Evolutionary conservation across 1,284 basidiomycete genomes (phyloP).

Genomic region (Tylopilus sp.): DNA sequence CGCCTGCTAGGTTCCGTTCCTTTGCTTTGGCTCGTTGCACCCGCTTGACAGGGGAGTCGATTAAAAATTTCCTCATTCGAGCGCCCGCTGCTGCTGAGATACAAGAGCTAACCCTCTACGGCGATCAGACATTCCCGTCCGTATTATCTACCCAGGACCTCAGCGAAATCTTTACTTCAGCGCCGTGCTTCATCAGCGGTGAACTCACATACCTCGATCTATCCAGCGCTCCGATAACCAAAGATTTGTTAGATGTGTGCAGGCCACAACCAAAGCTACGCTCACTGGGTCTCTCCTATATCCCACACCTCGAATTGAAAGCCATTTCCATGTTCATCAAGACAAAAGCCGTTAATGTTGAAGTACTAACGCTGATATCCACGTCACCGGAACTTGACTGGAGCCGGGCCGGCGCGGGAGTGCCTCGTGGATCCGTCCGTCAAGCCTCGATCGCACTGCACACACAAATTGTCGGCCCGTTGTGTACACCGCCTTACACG

Average conservation of each 20-base stretch:
- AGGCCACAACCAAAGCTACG: slow-evolving; percentile 74
- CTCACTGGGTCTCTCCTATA: slow-evolving; percentile 85
- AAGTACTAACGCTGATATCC: slow-evolving; percentile 80
- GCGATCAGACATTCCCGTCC: slow-evolving; percentile 84
- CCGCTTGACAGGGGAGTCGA: slow-evolving; percentile 74
- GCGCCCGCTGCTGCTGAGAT: slow-evolving; percentile 65
- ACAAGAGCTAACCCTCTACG: slow-evolving; percentile 83
- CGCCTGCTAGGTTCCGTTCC: slow-evolving; percentile 68
- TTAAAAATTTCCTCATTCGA: slow-evolving; percentile 72
- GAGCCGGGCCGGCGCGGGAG: slow-evolving; percentile 37
- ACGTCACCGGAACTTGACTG: slow-evolving; percentile 76
- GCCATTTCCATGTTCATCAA: slow-evolving; percentile 70
- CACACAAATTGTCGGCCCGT: slow-evolving; percentile 68
- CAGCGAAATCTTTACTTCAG: slow-evolving; percentile 61
- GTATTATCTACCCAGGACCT: slow-evolving; percentile 73
- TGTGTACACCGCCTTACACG: slow-evolving; percentile 76
- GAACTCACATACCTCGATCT: slow-evolving; percentile 85
- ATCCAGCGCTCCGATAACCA: slow-evolving; percentile 76
- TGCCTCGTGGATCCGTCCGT: slow-evolving; percentile 40
- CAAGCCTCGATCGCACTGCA: slow-evolving; percentile 65
- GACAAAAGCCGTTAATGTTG: slow-evolving; percentile 71
- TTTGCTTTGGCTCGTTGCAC: slow-evolving; percentile 89
- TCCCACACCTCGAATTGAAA: slow-evolving; percentile 67
- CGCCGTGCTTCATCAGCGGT: slow-evolving; percentile 81
- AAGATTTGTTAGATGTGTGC: slow-evolving; percentile 55